Conservation (phyloP, 208 protist species). For the Borovskyia barvae region DNA sequence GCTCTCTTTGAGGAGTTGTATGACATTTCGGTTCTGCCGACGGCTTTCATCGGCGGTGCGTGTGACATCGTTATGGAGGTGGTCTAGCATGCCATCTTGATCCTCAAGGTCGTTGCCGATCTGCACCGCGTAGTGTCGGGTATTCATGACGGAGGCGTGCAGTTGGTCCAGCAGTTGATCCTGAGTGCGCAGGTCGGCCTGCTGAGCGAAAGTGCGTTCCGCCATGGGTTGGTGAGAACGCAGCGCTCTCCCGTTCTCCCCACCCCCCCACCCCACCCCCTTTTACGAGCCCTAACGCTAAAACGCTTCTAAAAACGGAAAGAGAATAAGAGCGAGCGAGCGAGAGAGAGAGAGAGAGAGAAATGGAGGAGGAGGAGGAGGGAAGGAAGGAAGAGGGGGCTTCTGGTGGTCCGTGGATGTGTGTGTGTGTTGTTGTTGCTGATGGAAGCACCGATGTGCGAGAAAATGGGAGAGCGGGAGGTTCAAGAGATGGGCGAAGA, state of each 20-base stretch:
- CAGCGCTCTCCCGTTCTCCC: no score
- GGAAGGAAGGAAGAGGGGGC: no score
- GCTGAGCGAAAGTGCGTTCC: conserved; percentile 13
- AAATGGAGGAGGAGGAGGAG: no score
- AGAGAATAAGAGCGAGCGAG: conserved; percentile 19
- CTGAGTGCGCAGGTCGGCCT: conserved; percentile 45
- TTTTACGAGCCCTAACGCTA: no score
- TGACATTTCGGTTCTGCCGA: conserved; percentile 75
- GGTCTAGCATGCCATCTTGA: conserved; percentile 76
- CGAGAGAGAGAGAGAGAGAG: no score
- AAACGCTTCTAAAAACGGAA: conserved; percentile 9
- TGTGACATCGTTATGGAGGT: conserved; percentile 52
- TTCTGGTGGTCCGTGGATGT: no score
- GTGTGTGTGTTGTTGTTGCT: no score
- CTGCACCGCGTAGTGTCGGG: conserved; percentile 67
- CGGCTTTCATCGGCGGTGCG: conserved; percentile 67
- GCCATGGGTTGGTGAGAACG: conserved; percentile 5
- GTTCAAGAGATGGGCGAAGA: no score
- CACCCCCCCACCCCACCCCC: no score
- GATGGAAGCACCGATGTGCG: no score
- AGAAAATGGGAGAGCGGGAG: no score
- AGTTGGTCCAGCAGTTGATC: conserved; percentile 81
- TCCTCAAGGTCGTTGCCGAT: conserved; percentile 73
- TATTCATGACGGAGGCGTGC: conserved; percentile 83
- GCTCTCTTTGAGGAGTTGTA: conserved; percentile 66